Conservation (phyloP, 805 yeast genomes). For the Candida glaebosa region DNA sequence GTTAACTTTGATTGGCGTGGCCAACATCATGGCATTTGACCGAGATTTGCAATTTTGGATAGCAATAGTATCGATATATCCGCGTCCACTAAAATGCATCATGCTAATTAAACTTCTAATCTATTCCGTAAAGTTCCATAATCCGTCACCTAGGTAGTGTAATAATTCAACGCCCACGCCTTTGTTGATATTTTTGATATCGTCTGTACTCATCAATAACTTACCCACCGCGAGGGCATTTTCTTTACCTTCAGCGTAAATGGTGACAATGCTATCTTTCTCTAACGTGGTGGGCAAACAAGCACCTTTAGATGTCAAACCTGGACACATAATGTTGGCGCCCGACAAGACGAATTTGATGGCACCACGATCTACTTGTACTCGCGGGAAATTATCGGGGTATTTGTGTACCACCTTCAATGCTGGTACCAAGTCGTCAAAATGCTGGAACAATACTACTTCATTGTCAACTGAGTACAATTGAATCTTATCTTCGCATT, state of each 20-base stretch:
- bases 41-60: background rate
- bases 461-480: slow-evolving; percentile 70
- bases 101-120: slow-evolving; percentile 5
- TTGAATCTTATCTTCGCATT: slow-evolving; percentile 87
- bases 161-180: slow-evolving; percentile 86
- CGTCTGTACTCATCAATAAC: slow-evolving; percentile 82
- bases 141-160: slow-evolving; percentile 85
- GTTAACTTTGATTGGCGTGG: background rate
- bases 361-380: slow-evolving; percentile 94
- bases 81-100: background rate
- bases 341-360: slow-evolving; percentile 94
- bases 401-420: slow-evolving; percentile 74
- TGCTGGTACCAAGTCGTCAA: slow-evolving; percentile 74
- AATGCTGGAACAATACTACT: slow-evolving; percentile 76
- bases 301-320: slow-evolving; percentile 85
- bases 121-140: slow-evolving; percentile 66
- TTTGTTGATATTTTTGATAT: slow-evolving; percentile 76
- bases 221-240: slow-evolving; percentile 89
- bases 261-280: slow-evolving; percentile 68
- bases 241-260: slow-evolving; percentile 92
- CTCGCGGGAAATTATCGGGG: slow-evolving; percentile 79
- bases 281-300: slow-evolving; percentile 68
- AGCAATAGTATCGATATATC: no score
- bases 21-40: background rate
- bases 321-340: slow-evolving; percentile 97